phyloP scores from a whole-genome alignment of 495 filamentous ascomycete genomes.

The Polyplosphaeria fusca region DNA sequence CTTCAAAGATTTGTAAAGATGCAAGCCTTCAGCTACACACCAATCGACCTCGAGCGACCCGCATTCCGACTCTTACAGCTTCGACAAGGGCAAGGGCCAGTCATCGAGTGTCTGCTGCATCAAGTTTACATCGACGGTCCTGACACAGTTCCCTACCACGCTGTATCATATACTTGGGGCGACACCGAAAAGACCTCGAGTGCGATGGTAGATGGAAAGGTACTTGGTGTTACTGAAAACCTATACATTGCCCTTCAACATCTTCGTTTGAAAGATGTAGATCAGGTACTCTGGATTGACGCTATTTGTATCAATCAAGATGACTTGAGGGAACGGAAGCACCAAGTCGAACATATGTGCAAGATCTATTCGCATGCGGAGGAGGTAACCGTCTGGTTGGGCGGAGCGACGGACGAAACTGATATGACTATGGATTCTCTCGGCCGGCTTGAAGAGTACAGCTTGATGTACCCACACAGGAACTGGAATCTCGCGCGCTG shows the following conservation, averaged over 20 bases:
- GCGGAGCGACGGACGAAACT: constrained; percentile 21
- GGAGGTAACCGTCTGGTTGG: constrained; percentile 40
- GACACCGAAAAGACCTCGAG: constrained; percentile 1
- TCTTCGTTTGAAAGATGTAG: constrained; percentile 15
- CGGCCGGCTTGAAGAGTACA: constrained; percentile 3
- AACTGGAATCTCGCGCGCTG: too few species aligned
- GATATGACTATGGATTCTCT: constrained; percentile 5
- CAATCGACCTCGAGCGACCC: constrained; percentile 2
- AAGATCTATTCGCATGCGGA: constrained; percentile 38
- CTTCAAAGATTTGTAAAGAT: too few species aligned
- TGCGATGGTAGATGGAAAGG: constrained; percentile 1
- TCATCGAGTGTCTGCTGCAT: constrained; percentile 24
- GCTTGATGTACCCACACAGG: too few species aligned
- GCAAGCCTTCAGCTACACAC: too few species aligned
- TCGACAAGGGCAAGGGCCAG: constrained; percentile 1
- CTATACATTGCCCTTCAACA: constrained; percentile 7
- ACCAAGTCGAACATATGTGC: constrained; percentile 41
- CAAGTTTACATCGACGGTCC: constrained; percentile 6
- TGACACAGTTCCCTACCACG: not conserved
- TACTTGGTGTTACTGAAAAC: constrained; percentile 2
- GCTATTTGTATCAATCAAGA: constrained; percentile 46
- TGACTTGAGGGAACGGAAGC: constrained; percentile 33
- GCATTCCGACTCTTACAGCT: constrained; percentile 21
- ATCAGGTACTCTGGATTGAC: constrained; percentile 38
- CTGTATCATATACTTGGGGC: constrained; percentile 38